Evolutionary conservation across 805 yeast genomes (phyloP).

Genomic region (Lipomyces mesembrius): DNA sequence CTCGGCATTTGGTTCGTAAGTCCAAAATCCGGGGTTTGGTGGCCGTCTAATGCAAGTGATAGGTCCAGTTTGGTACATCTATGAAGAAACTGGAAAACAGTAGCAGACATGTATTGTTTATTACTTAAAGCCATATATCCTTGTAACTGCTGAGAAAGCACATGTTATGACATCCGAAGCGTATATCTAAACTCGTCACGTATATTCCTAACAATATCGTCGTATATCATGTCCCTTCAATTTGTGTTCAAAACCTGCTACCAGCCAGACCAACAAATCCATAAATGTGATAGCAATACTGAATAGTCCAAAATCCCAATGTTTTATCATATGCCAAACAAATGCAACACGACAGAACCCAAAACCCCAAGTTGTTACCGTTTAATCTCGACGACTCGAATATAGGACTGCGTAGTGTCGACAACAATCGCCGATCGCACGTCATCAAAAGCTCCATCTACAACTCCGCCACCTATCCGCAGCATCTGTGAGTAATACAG

Average conservation of each 20-base stretch:
- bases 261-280: background rate
- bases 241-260: background rate
- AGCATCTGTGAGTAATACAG: conserved; percentile 24
- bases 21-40: too few relatives aligned
- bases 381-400: background rate
- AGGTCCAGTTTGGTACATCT: too few relatives aligned
- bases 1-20: too few relatives aligned
- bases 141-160: background rate
- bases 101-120: too few relatives aligned
- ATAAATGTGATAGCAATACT: background rate
- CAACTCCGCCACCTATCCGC: conserved; percentile 21
- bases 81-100: too few relatives aligned
- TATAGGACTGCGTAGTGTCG: background rate
- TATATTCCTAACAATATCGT: background rate
- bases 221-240: background rate
- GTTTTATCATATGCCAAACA: background rate
- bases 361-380: background rate
- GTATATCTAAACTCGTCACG: background rate
- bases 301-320: background rate
- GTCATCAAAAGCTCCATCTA: conserved; percentile 25
- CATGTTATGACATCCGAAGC: background rate
- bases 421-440: background rate
- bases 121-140: background rate
- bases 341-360: background rate
- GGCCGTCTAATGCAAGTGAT: too few relatives aligned